phyloP scores from a whole-genome alignment of 768 basidiomycete genomes.

The Nevesoporus exiguus region DNA sequence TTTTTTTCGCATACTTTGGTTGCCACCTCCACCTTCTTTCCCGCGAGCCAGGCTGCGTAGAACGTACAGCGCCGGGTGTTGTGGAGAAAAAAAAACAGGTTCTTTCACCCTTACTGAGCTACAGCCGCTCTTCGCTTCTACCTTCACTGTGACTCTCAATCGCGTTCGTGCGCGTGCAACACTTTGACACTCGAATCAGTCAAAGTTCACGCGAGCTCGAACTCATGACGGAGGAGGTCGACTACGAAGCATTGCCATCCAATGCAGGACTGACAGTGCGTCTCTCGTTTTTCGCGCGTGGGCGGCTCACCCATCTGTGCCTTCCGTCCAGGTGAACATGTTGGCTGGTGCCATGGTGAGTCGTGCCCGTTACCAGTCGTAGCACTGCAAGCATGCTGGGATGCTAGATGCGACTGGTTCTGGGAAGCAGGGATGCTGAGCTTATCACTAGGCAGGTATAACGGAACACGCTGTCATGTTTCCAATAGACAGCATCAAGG shows the following conservation, averaged over 20 bases:
- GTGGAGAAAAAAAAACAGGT: slow-evolving; percentile 11
- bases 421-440: slow-evolving; percentile 13
- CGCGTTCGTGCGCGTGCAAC: slow-evolving; percentile 6
- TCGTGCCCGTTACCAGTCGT: slow-evolving; percentile 17
- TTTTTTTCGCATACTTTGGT: slow-evolving; percentile 8
- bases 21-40: not conserved
- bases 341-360: slow-evolving; percentile 91
- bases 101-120: slow-evolving; percentile 4
- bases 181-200: slow-evolving; percentile 6
- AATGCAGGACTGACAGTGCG: slow-evolving; percentile 75
- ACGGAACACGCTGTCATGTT: slow-evolving; percentile 99
- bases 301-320: slow-evolving; percentile 16
- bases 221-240: slow-evolving; percentile 45
- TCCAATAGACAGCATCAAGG: slow-evolving; percentile 98
- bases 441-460: slow-evolving; percentile 80
- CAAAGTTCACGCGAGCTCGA: slow-evolving; percentile 7
- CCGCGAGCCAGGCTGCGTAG: not conserved
- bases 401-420: not conserved
- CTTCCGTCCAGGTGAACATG: slow-evolving; percentile 78
- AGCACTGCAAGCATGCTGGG: slow-evolving; percentile 1
- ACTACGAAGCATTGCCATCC: slow-evolving; percentile 66
- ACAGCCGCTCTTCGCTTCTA: not conserved
- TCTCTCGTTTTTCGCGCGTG: slow-evolving; percentile 3
- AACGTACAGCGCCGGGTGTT: not conserved
- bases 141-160: not conserved